These are phyloP conservation scores for Phytophthora europaea DNA, from an alignment of 352 stramenopile species.

Conservation along the genomic window DNA sequence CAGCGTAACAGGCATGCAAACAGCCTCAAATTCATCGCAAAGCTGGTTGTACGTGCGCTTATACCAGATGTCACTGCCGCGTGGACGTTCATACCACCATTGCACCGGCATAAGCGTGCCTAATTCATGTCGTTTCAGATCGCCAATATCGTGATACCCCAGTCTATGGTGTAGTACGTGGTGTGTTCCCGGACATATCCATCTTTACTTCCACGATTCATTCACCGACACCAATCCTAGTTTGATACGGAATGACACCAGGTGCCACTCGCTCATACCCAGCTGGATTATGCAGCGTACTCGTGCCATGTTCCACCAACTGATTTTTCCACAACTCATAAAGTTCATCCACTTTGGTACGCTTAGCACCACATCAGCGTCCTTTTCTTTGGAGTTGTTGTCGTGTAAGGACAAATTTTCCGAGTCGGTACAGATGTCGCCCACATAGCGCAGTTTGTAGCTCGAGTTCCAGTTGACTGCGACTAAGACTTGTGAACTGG, in stretches of 20 bases:
- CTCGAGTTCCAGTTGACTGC: neutral
- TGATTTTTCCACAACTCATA: neutral
- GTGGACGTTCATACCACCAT: constrained; percentile 10
- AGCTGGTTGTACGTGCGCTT: neutral
- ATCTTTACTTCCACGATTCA: constrained; percentile 7
- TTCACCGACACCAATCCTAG: neutral
- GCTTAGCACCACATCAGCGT: too few relatives aligned
- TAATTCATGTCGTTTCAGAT: neutral
- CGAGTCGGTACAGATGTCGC: neutral
- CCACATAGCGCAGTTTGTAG: neutral
- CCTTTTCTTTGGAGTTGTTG: neutral
- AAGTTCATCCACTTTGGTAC: too few relatives aligned
- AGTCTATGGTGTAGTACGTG: neutral
- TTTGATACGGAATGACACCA: constrained; percentile 1
- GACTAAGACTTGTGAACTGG: neutral
- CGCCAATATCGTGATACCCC: neutral
- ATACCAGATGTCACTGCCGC: constrained; percentile 23
- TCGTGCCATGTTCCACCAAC: neutral
- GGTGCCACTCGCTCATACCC: neutral
- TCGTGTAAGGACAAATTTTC: neutral
- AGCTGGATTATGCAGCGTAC: neutral
- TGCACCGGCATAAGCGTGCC: neutral
- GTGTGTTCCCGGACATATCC: neutral
- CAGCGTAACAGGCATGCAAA: constrained; percentile 6
- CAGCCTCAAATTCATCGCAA: constrained; percentile 1